Percentiles rank a stretch among this genome's conserved stretches.
Conservation (phyloP, 768 basidiomycete species). For the Boletus edulis region DNA sequence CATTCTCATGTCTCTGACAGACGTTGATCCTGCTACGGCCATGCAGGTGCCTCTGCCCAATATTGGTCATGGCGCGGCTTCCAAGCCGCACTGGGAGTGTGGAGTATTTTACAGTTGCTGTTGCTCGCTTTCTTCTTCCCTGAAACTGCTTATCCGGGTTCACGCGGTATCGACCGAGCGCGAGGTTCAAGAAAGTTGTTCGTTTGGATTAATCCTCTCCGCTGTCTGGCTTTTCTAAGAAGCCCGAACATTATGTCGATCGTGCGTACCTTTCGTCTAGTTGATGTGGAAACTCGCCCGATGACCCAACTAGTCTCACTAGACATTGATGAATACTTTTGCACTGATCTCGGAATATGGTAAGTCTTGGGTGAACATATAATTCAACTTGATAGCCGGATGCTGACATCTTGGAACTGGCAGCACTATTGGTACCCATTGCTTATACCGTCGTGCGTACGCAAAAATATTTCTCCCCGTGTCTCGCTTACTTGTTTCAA, state of each 20-base stretch:
- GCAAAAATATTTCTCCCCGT: not conserved
- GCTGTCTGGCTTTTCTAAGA: slow-evolving; percentile 46
- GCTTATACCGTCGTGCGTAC: slow-evolving; percentile 61
- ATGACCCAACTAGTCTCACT: slow-evolving; percentile 12
- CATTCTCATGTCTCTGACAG: not conserved
- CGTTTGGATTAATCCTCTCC: slow-evolving; percentile 60
- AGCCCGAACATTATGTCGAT: slow-evolving; percentile 58
- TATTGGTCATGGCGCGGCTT: slow-evolving; percentile 68
- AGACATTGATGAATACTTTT: slow-evolving; percentile 41
- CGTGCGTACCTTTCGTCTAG: slow-evolving; percentile 36
- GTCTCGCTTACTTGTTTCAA: slow-evolving; percentile 21
- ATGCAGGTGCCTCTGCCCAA: slow-evolving; percentile 46
- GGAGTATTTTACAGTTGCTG: slow-evolving; percentile 39
- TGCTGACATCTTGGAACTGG: not conserved
- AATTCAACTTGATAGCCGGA: not conserved
- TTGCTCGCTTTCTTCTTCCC: slow-evolving; percentile 50
- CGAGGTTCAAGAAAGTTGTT: slow-evolving; percentile 23
- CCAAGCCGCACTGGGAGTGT: slow-evolving; percentile 45
- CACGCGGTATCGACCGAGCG: slow-evolving; percentile 51
- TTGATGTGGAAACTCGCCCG: too few relatives aligned
- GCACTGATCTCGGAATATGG: slow-evolving; percentile 28
- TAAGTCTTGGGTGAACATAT: slow-evolving; percentile 27
- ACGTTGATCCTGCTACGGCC: not conserved
- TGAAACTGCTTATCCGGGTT: slow-evolving; percentile 64
- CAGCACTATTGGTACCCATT: slow-evolving; percentile 54